phyloP scores from a whole-genome alignment of 768 basidiomycete species.

The Rhodotorula paludigena region DNA sequence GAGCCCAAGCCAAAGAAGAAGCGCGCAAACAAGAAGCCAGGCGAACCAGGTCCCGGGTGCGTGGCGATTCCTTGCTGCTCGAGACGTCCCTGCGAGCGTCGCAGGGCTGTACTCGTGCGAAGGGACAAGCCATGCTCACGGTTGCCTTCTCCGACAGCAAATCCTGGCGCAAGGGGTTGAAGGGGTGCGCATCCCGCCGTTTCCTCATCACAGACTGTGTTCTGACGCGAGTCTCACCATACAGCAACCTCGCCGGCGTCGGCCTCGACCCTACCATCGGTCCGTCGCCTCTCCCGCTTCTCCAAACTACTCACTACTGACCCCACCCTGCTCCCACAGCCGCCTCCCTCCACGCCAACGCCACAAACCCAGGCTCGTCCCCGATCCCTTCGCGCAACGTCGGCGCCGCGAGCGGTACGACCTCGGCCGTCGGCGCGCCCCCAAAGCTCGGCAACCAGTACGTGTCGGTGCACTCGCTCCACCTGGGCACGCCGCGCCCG shows the following conservation, averaged over 20 bases:
- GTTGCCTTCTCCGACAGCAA: not conserved
- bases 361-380: not conserved
- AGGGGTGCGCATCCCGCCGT: not conserved
- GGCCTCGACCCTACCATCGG: slow-evolving; percentile 12
- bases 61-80: not conserved
- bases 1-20: slow-evolving; percentile 24
- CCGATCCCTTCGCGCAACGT: not conserved
- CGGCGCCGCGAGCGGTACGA: not conserved
- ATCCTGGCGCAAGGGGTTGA: slow-evolving; percentile 7
- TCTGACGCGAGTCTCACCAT: not conserved
- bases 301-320: too few relatives aligned
- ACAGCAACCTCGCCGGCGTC: slow-evolving; percentile 24
- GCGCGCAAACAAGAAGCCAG: not conserved
- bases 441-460: slow-evolving; percentile 23
- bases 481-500: slow-evolving; percentile 22
- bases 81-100: not conserved
- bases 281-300: not conserved
- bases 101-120: too few relatives aligned
- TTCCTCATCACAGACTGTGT: not conserved
- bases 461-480: slow-evolving; percentile 3
- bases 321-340: not conserved
- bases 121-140: not conserved
- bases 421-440: slow-evolving; percentile 13
- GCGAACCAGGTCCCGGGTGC: slow-evolving; percentile 6
- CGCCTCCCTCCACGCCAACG: not conserved